These are phyloP conservation scores for Diutina sp. DNA, from an alignment of 1,139 yeast genomes.

Conservation along the genomic window DNA sequence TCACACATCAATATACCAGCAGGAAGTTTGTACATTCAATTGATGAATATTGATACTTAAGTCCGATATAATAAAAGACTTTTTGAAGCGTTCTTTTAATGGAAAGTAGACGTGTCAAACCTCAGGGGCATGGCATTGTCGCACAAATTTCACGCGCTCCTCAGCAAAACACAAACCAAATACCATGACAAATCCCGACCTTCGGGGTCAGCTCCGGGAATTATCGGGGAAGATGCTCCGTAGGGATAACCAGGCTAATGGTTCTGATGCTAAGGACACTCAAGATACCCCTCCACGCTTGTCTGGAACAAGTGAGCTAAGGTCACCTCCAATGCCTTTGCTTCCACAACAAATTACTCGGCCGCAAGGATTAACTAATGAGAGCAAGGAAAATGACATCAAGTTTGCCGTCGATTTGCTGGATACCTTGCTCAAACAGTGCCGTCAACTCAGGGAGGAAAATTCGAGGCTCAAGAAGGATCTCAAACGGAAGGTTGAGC, in stretches of 20 bases:
- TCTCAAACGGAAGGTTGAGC: slow-evolving; percentile 30
- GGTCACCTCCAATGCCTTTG: neutral
- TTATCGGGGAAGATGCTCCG: neutral
- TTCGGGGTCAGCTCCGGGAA: neutral
- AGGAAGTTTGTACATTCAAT: neutral
- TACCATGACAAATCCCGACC: neutral
- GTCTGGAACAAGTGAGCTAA: neutral
- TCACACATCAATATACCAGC: too few species aligned
- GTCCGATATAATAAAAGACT: too few species aligned
- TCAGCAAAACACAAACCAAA: neutral
- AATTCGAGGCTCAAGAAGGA: slow-evolving; percentile 38
- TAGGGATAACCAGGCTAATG: neutral
- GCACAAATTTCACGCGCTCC: neutral
- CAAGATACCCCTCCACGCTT: neutral
- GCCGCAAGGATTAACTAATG: slow-evolving; percentile 25
- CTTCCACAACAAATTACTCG: neutral
- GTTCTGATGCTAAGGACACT: neutral
- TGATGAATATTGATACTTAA: too few species aligned
- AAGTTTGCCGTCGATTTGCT: slow-evolving; percentile 75
- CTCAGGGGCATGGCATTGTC: neutral
- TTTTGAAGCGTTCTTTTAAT: neutral
- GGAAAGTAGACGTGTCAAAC: neutral
- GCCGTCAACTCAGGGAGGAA: slow-evolving; percentile 65
- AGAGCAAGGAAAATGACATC: slow-evolving; percentile 48
- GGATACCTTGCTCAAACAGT: slow-evolving; percentile 66